Evolutionary conservation across 2,329 filamentous ascomycete genomes (phyloP), one percentile per base, ranked within the genome.

Genomic region (Trichocomaceae sp.): DNA sequence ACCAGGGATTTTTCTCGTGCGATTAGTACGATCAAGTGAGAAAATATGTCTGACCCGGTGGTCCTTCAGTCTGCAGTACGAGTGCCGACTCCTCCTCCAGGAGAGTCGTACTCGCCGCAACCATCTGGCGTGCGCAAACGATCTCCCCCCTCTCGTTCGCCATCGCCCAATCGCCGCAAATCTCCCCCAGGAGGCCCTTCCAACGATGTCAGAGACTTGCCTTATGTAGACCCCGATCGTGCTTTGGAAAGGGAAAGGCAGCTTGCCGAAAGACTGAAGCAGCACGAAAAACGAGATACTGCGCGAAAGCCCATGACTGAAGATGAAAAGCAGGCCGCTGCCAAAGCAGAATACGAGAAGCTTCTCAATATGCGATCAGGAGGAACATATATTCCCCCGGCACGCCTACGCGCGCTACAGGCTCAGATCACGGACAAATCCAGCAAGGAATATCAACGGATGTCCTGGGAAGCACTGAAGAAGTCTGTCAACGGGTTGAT

Each of bases 381-480:
- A 60, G 93, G 93, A 63, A 95, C 90, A 22, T 99, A 99, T 69
- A 95, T 99, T 58, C 93, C 93, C 19, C 93, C 93, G 0, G 92
- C 92, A 51, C 83, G 90, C 63, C 78, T 99, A 67, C 84, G 90
- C 63, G 92, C 92, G 39, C 82, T 99, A 58, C 93, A 99, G 76
- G 89, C 91, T 52, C 90, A 96, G 73, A 96, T 99, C 71, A 96
- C 90, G 59, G 93, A 99, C 75, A 96, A 95, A 78, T 85, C 82
- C 53, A 95, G 86, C 72, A 95, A 96, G 73, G 93, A 97, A 75
- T 97, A 96, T 69, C 93, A 97, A 80, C 88, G 93, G 64, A 95
- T 99, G 89, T 90, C 91, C 8, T 99, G 93, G 93, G 93, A 99
- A 73, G 92, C 92, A 12, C 77, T 99, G 66, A 99, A 99, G 77